These are phyloP conservation scores for Trametes coccinea DNA, from an alignment of 768 basidiomycete species.

Conservation along the genomic window DNA sequence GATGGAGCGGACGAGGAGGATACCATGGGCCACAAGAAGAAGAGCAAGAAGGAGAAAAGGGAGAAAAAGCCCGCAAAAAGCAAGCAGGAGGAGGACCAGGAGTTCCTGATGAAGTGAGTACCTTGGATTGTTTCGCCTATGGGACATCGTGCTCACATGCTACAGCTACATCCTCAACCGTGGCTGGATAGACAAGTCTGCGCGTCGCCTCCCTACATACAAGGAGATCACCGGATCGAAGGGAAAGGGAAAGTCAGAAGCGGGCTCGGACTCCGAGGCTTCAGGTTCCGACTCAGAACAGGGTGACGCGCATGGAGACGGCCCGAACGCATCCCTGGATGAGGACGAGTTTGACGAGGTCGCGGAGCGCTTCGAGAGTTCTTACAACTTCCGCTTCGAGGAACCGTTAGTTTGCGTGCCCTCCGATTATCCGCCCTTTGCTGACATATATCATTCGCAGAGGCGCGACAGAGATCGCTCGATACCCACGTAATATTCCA, in stretches of 20 bases:
- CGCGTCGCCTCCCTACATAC: slow-evolving; percentile 80
- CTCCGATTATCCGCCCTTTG: neutral
- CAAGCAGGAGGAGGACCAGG: slow-evolving; percentile 72
- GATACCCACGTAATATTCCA: slow-evolving; percentile 75
- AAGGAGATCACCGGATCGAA: slow-evolving; percentile 62
- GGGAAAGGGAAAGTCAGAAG: slow-evolving; percentile 19
- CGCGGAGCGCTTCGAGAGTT: slow-evolving; percentile 90
- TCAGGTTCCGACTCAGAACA: slow-evolving; percentile 15
- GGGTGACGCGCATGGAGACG: slow-evolving; percentile 27
- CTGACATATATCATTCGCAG: slow-evolving; percentile 39
- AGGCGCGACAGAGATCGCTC: slow-evolving; percentile 60
- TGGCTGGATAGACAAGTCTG: slow-evolving; percentile 89
- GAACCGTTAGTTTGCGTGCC: slow-evolving; percentile 68
- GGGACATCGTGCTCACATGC: neutral
- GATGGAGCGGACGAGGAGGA: slow-evolving; percentile 32
- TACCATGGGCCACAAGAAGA: slow-evolving; percentile 27
- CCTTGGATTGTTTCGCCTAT: neutral
- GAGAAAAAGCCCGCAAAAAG: slow-evolving; percentile 26
- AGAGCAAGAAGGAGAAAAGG: slow-evolving; percentile 33
- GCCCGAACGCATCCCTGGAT: slow-evolving; percentile 41
- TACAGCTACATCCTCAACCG: slow-evolving; percentile 93
- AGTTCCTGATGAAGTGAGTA: slow-evolving; percentile 87
- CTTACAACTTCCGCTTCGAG: slow-evolving; percentile 97
- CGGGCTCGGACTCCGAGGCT: slow-evolving; percentile 22
- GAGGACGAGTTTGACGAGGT: slow-evolving; percentile 88